These are phyloP conservation scores for Pichia gijzeniarum DNA, from an alignment of 805 yeast species.

Conservation along the genomic window DNA sequence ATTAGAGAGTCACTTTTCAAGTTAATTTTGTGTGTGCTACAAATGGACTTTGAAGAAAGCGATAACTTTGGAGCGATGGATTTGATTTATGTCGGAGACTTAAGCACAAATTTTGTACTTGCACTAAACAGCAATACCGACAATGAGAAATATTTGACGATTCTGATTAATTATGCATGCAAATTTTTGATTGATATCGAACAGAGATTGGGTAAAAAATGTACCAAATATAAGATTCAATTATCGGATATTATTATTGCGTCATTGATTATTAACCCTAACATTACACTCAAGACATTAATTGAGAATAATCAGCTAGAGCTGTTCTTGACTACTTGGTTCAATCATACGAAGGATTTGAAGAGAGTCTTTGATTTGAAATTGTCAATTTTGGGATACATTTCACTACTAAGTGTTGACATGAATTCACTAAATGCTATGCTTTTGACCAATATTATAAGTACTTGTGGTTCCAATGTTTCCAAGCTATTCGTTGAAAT, in stretches of 20 bases:
- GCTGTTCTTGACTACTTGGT: constrained; percentile 61
- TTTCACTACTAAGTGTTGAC: constrained; percentile 39
- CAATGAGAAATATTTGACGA: constrained; percentile 36
- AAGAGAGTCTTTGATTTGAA: constrained; percentile 78
- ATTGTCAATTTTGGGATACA: constrained; percentile 60
- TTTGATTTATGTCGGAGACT: constrained; percentile 49
- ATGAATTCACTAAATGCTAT: constrained; percentile 16
- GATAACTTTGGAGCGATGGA: constrained; percentile 54
- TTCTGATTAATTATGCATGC: constrained; percentile 39
- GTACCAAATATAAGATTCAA: constrained; percentile 31
- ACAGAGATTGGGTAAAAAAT: constrained; percentile 23
- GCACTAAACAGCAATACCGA: constrained; percentile 43
- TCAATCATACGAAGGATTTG: constrained; percentile 45
- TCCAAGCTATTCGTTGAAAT: constrained; percentile 48
- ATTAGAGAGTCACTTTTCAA: constrained; percentile 44
- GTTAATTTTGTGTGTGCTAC: constrained; percentile 40
- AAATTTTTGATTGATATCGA: constrained; percentile 32
- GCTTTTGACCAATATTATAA: constrained; percentile 31
- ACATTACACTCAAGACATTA: constrained; percentile 44
- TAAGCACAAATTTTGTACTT: constrained; percentile 59
- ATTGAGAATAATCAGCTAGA: constrained; percentile 39
- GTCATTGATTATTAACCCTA: constrained; percentile 56
- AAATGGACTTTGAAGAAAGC: constrained; percentile 26
- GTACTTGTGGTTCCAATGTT: constrained; percentile 47
- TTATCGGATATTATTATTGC: constrained; percentile 60